Conservation (phyloP, 2,329 filamentous ascomycete species). For the Cladosporium sp. region DNA sequence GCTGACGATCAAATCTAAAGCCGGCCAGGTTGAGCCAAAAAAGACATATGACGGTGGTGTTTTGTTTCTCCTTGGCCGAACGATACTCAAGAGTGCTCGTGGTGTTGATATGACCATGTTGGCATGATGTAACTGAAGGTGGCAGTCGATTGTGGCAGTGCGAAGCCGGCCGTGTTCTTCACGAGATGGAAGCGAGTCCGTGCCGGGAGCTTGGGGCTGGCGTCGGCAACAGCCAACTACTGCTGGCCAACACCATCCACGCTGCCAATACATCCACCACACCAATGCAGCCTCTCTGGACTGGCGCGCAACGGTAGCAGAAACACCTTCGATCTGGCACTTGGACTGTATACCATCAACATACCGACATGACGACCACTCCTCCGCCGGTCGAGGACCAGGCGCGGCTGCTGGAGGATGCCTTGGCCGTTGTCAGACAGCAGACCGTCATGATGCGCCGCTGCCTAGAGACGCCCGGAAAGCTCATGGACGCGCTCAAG, state of each 20-base stretch:
- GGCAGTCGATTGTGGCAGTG: not conserved
- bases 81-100: not conserved
- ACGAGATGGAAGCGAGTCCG: not conserved
- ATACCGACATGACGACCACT: conserved; percentile 43
- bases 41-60: no score
- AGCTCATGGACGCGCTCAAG: conserved; percentile 99
- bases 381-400: conserved; percentile 55
- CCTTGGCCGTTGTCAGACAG: conserved; percentile 91
- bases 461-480: conserved; percentile 93
- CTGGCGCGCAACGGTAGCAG: conserved; percentile 18
- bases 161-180: not conserved
- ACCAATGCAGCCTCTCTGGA: conserved; percentile 17
- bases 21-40: no score
- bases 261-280: not conserved
- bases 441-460: conserved; percentile 97
- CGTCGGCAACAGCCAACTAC: not conserved
- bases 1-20: no score
- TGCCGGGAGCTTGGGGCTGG: not conserved
- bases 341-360: not conserved
- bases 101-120: not conserved
- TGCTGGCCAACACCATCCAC: not conserved
- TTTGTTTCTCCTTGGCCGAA: not conserved
- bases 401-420: conserved; percentile 95
- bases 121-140: not conserved
- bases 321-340: not conserved